Conservation (phyloP, 2,329 filamentous ascomycete species). For the Aspergillus pseudoterreus region DNA sequence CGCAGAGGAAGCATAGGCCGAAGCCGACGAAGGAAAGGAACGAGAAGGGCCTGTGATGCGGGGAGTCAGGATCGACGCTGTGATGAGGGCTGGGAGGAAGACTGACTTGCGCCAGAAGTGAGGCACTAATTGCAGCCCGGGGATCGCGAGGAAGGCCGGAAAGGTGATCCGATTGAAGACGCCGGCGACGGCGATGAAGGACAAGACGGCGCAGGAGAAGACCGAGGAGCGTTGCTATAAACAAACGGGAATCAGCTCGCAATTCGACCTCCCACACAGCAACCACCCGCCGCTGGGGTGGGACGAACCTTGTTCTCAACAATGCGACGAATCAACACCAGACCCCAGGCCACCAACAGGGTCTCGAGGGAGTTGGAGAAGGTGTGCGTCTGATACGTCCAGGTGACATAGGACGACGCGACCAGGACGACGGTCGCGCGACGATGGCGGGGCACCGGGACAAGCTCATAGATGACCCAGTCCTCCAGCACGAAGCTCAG, state of each 20-base stretch:
- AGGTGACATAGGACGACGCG: slow-evolving; percentile 95
- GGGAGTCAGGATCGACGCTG: slow-evolving; percentile 10
- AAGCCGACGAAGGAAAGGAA: slow-evolving; percentile 63
- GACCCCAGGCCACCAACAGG: slow-evolving; percentile 83
- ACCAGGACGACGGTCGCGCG: slow-evolving; percentile 76
- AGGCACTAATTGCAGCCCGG: slow-evolving; percentile 76
- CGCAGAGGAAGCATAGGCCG: slow-evolving; percentile 62
- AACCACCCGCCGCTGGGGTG: neutral
- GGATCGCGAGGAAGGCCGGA: slow-evolving; percentile 84
- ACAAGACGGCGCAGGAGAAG: slow-evolving; percentile 72
- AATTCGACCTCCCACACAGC: neutral
- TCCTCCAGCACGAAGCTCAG: slow-evolving; percentile 96
- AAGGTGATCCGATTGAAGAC: slow-evolving; percentile 97
- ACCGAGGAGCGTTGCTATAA: slow-evolving; percentile 68
- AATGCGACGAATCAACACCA: slow-evolving; percentile 88
- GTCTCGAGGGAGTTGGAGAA: slow-evolving; percentile 98
- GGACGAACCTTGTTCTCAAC: slow-evolving; percentile 65
- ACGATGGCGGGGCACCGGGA: slow-evolving; percentile 68
- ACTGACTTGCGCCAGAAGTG: slow-evolving; percentile 77
- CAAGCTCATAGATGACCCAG: slow-evolving; percentile 92
- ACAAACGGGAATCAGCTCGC: slow-evolving; percentile 9
- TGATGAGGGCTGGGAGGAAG: neutral
- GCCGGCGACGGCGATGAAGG: slow-evolving; percentile 77
- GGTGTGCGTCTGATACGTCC: slow-evolving; percentile 97
- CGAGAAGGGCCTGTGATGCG: slow-evolving; percentile 52